A percentile compares a stretch with the other conserved stretches of the same genome.
Evolutionary conservation across 352 stramenopile genomes (phyloP).

Genomic region (Pythium phragmitis): DNA sequence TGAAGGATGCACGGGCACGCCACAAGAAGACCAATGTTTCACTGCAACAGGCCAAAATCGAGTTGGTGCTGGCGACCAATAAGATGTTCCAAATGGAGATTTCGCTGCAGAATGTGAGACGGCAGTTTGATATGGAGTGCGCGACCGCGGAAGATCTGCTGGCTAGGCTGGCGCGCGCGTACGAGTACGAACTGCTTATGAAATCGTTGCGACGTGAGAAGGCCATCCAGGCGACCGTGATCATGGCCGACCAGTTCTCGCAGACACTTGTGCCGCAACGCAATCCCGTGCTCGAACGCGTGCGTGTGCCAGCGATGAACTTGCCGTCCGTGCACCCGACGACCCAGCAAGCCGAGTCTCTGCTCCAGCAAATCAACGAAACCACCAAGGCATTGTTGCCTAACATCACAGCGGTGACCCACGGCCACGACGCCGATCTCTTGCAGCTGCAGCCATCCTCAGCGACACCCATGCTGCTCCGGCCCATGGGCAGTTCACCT

Average conservation of each 20-base stretch:
- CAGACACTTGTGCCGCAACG: conserved; percentile 70
- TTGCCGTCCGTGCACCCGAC: conserved; percentile 38
- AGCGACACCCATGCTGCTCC: too few relatives aligned
- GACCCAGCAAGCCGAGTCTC: conserved; percentile 29
- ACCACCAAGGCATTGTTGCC: conserved; percentile 46
- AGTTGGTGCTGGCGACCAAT: conserved; percentile 46
- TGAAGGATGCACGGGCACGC: conserved; percentile 24
- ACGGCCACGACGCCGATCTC: conserved; percentile 28
- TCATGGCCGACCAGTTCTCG: conserved; percentile 29
- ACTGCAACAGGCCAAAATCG: conserved; percentile 40
- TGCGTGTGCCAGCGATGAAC: conserved; percentile 42
- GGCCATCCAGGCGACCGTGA: conserved; percentile 57
- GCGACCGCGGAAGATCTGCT: conserved; percentile 55
- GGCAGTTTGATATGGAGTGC: conserved; percentile 51
- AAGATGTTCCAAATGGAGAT: conserved; percentile 45
- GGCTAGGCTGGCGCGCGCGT: conserved; percentile 49
- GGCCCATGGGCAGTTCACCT: background rate
- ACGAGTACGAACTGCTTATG: conserved; percentile 66
- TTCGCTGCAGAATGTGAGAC: conserved; percentile 36
- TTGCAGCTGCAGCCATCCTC: conserved; percentile 23
- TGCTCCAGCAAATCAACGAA: conserved; percentile 66
- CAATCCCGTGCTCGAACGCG: conserved; percentile 63
- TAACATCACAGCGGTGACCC: conserved; percentile 31
- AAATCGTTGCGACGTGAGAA: conserved; percentile 53
- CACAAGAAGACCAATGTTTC: conserved; percentile 27